A percentile compares a stretch with the other conserved stretches of the same genome.
These are phyloP conservation scores for Hypomontagnella submonticulosa DNA, from an alignment of 495 filamentous ascomycete genomes.

Conservation along the genomic window DNA sequence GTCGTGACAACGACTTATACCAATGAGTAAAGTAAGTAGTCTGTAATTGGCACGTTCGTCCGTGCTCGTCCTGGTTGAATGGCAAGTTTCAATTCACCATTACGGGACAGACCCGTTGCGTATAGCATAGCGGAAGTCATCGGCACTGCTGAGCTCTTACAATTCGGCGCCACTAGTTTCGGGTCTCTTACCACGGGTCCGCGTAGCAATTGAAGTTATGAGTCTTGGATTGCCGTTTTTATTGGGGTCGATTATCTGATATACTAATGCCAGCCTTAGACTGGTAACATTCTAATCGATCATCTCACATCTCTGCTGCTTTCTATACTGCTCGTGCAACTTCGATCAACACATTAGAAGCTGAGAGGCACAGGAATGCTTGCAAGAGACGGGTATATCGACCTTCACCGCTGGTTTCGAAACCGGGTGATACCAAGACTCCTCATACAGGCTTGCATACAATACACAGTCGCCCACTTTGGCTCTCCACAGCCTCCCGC, in stretches of 20 bases:
- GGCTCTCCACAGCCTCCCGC: constrained; percentile 7
- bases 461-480: constrained; percentile 20
- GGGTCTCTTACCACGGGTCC: constrained; percentile 20
- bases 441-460: constrained; percentile 29
- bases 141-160: constrained; percentile 12
- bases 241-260: not conserved
- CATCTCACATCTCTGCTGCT: not conserved
- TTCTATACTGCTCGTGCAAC: constrained; percentile 5
- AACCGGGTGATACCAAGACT: constrained; percentile 41
- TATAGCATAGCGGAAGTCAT: constrained; percentile 12
- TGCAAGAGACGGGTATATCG: constrained; percentile 32
- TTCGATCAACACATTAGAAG: constrained; percentile 8
- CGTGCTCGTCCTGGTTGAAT: constrained; percentile 13
- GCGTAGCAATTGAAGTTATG: constrained; percentile 7
- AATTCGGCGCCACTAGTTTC: constrained; percentile 2
- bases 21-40: constrained; percentile 21
- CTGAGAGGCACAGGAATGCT: constrained; percentile 4
- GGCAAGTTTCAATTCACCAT: constrained; percentile 21
- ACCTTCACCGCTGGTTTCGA: constrained; percentile 45
- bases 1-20: constrained; percentile 27
- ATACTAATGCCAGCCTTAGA: not conserved
- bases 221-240: too few species aligned
- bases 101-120: constrained; percentile 4
- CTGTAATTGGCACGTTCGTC: constrained; percentile 4
- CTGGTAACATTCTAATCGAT: constrained; percentile 11